Evolutionary conservation across 2,329 filamentous ascomycete species (phyloP).

Genomic region (Rhytidhysteron rufulum): DNA sequence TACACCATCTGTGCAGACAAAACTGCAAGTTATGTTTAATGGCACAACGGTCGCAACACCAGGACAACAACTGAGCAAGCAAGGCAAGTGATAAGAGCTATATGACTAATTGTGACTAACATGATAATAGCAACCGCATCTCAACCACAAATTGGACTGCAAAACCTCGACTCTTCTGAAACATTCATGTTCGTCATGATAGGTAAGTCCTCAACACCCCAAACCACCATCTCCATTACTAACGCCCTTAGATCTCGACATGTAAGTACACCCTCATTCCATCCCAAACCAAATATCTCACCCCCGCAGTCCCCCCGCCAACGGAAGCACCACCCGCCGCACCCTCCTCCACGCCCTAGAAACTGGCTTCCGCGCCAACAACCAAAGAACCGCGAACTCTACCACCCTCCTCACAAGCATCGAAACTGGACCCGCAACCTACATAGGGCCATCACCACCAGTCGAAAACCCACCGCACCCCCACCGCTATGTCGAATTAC

Average conservation of each 20-base stretch:
- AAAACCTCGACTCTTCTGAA: conserved; percentile 12
- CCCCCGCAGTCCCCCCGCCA: neutral
- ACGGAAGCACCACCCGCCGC: conserved; percentile 21
- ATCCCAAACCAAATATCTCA: neutral
- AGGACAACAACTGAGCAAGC: conserved; percentile 25
- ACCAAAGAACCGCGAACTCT: conserved; percentile 18
- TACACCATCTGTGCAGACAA: conserved; percentile 20
- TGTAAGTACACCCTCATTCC: neutral
- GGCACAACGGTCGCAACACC: conserved; percentile 21
- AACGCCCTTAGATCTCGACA: neutral
- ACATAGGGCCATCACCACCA: conserved; percentile 29
- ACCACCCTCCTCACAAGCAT: conserved; percentile 22
- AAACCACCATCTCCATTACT: neutral
- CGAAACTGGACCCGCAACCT: conserved; percentile 26
- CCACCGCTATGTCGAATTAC: conserved; percentile 32
- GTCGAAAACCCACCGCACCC: conserved; percentile 24
- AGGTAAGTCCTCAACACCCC: neutral
- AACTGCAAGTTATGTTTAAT: conserved; percentile 32
- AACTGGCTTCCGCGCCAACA: conserved; percentile 30
- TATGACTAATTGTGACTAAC: conserved; percentile 8
- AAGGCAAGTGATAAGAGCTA: conserved; percentile 13
- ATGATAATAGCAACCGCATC: conserved; percentile 22
- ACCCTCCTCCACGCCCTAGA: conserved; percentile 30
- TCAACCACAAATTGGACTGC: conserved; percentile 25
- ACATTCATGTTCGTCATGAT: conserved; percentile 35